Percentiles rank a stretch among this genome's conserved stretches.
Conservation (phyloP, 257 asterid genomes). For the Gentiana straminea region DNA sequence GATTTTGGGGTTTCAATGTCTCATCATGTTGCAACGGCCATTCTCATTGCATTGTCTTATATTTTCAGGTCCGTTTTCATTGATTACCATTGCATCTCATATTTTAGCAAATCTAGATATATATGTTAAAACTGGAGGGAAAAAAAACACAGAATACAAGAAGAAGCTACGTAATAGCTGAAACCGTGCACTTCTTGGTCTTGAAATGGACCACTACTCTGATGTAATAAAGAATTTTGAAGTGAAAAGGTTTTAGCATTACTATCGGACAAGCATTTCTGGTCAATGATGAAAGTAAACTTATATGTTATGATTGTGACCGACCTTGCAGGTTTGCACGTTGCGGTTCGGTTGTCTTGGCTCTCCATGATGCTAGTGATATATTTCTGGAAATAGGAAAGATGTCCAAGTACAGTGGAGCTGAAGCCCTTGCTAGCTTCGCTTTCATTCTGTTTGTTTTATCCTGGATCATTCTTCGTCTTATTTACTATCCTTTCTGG, state of each 20-base stretch:
- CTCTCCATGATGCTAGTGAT: constrained; percentile 96
- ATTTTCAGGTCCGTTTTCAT: constrained; percentile 39
- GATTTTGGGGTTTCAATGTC: constrained; percentile 95
- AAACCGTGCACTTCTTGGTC: background rate
- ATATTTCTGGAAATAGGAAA: constrained; percentile 78
- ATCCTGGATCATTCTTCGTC: constrained; percentile 70
- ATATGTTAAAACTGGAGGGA: too few relatives aligned
- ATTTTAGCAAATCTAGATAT: too few relatives aligned
- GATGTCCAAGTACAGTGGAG: constrained; percentile 93
- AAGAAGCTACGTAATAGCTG: background rate
- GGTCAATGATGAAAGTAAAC: too few relatives aligned
- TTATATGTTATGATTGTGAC: too few relatives aligned
- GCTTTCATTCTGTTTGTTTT: constrained; percentile 64
- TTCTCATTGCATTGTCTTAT: constrained; percentile 67
- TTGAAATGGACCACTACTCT: background rate
- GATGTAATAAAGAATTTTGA: background rate
- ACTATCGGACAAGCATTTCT: too few relatives aligned
- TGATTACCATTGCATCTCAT: background rate
- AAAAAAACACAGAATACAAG: background rate
- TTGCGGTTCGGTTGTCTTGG: constrained; percentile 71
- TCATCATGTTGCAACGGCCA: constrained; percentile 72
- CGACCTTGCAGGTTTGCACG: constrained; percentile 62
- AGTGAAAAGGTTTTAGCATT: background rate
- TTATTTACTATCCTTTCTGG: constrained; percentile 82
- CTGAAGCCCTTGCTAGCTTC: constrained; percentile 68